Conservation (phyloP, 805 yeast species). For the Metschnikowia orientalis region DNA sequence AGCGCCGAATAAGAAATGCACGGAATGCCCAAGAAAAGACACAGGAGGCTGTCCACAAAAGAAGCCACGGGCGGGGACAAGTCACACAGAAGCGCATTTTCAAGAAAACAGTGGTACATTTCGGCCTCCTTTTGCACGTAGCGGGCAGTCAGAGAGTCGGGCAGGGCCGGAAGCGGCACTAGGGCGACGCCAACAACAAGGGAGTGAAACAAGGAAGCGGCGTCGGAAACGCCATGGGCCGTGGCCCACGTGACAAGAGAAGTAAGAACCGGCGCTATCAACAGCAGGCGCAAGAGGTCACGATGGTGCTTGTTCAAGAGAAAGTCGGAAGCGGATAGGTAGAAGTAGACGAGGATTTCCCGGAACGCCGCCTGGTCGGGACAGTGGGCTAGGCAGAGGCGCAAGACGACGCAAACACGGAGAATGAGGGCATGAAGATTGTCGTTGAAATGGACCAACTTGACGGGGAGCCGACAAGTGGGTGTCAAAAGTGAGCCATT, state of each 20-base stretch:
- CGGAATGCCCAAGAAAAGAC: slow-evolving; percentile 2
- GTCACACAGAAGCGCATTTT: slow-evolving; percentile 6
- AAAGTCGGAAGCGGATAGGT: slow-evolving; percentile 25
- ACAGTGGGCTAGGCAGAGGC: slow-evolving; percentile 3
- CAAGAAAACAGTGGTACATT: slow-evolving; percentile 18
- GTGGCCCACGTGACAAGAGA: slow-evolving; percentile 3
- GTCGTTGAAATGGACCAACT: slow-evolving; percentile 21
- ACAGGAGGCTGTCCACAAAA: slow-evolving; percentile 3
- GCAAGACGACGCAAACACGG: slow-evolving; percentile 19
- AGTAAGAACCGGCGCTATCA: slow-evolving; percentile 19
- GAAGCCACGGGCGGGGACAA: background rate
- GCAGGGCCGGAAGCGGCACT: slow-evolving; percentile 7
- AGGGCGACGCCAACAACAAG: slow-evolving; percentile 1
- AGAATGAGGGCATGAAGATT: slow-evolving; percentile 14
- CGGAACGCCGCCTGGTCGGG: background rate
- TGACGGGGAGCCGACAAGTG: slow-evolving; percentile 11
- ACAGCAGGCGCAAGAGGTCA: slow-evolving; percentile 9
- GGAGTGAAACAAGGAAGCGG: slow-evolving; percentile 1
- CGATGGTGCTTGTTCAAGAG: slow-evolving; percentile 21
- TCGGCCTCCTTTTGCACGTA: slow-evolving; percentile 16
- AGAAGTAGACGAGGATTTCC: slow-evolving; percentile 12
- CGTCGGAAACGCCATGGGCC: background rate
- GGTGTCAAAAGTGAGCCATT: background rate
- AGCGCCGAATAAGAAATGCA: background rate
- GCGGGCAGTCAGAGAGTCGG: slow-evolving; percentile 11